A percentile compares a stretch with the other conserved stretches of the same genome.
These are phyloP conservation scores for Ceratocystis smalleyi DNA, from an alignment of 2,329 filamentous ascomycete species.

Conservation along the genomic window DNA sequence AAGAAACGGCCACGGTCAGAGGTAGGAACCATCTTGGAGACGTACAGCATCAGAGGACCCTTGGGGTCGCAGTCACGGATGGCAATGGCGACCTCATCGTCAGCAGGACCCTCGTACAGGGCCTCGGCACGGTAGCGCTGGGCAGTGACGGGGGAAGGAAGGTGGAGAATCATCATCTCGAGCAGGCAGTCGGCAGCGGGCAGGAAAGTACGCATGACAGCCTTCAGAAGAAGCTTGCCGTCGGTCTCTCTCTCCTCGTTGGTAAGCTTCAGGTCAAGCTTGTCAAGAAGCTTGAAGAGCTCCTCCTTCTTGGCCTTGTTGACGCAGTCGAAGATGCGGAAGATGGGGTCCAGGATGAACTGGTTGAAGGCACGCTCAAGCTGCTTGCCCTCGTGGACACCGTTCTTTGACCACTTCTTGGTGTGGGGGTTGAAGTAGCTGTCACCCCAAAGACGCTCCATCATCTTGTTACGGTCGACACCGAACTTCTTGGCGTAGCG, in stretches of 20 bases:
- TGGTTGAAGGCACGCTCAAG: constrained; percentile 99
- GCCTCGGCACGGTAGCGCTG: constrained; percentile 98
- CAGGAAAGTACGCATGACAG: constrained; percentile 97
- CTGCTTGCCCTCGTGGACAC: constrained; percentile 66
- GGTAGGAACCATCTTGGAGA: constrained; percentile 99
- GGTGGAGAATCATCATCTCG: constrained; percentile 99
- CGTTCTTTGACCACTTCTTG: constrained; percentile 98
- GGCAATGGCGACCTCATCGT: constrained; percentile 85
- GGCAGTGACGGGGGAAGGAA: constrained; percentile 87
- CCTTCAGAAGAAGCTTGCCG: constrained; percentile 96
- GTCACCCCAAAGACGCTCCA: constrained; percentile 99
- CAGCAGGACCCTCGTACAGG: constrained; percentile 90
- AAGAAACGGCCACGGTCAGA: constrained; percentile 99
- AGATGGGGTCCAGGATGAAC: constrained; percentile 99
- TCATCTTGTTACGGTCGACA: constrained; percentile 99
- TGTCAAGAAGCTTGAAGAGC: constrained; percentile 64
- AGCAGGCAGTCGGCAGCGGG: constrained; percentile 93
- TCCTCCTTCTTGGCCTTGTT: constrained; percentile 99
- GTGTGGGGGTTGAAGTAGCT: constrained; percentile 99
- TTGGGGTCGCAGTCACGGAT: constrained; percentile 98
- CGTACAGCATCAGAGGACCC: constrained; percentile 98
- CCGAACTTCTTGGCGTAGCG: constrained; percentile 99
- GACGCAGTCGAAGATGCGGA: constrained; percentile 92
- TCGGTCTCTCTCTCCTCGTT: constrained; percentile 80
- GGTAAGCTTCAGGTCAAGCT: constrained; percentile 87